These are phyloP conservation scores for Theileria equi DNA, from an alignment of 169 alveolate genomes.

Conservation along the genomic window DNA sequence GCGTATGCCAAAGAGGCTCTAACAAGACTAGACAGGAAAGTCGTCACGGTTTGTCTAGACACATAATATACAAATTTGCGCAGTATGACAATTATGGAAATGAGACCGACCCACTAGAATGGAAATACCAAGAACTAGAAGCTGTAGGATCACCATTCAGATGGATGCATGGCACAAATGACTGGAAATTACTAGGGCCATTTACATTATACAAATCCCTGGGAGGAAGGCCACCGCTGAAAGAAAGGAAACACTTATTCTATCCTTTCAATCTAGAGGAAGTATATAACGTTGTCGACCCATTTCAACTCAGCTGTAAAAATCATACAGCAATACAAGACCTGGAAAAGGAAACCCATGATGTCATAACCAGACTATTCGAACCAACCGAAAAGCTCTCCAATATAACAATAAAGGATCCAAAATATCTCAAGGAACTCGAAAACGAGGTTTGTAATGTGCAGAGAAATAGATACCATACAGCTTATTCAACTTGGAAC, in stretches of 20 bases:
- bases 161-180: conserved; percentile 58
- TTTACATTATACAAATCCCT: conserved; percentile 31
- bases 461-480: too few relatives aligned
- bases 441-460: conserved; percentile 41
- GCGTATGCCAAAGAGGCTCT: conserved; percentile 14
- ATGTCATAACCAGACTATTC: conserved; percentile 25
- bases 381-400: neutral
- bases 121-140: conserved; percentile 50
- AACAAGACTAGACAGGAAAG: conserved; percentile 7
- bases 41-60: conserved; percentile 52
- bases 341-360: conserved; percentile 31
- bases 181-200: conserved; percentile 60
- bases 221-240: neutral
- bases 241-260: conserved; percentile 12
- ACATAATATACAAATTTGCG: neutral
- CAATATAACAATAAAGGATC: conserved; percentile 4
- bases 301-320: conserved; percentile 19
- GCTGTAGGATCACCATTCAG: conserved; percentile 51
- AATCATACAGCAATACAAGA: conserved; percentile 5
- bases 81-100: conserved; percentile 51
- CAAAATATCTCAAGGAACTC: conserved; percentile 11
- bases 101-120: conserved; percentile 50
- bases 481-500: conserved; percentile 53
- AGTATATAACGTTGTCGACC: conserved; percentile 44
- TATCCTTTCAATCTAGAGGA: conserved; percentile 22